A percentile compares a stretch with the other conserved stretches of the same genome.
Conservation (phyloP, 805 yeast species). For the Pichia californica region DNA sequence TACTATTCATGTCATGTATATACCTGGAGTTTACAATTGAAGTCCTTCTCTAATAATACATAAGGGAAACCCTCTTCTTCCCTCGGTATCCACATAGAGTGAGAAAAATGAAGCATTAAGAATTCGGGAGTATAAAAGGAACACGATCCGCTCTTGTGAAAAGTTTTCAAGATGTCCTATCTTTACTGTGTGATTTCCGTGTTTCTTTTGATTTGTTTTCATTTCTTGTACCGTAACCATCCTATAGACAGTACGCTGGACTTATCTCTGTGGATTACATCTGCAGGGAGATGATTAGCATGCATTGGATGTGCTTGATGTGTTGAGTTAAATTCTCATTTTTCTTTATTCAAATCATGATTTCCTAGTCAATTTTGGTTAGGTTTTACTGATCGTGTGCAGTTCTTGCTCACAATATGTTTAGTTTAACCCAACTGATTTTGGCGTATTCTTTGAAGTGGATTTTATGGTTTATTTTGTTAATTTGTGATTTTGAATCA, state of each 20-base stretch:
- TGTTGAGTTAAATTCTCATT: not conserved
- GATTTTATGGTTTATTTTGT: conserved; percentile 2
- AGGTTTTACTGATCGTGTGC: conserved; percentile 6
- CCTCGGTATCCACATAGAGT: not conserved
- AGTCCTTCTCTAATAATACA: not conserved
- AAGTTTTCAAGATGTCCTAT: too few species aligned
- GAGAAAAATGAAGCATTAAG: too few species aligned
- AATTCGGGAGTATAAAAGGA: conserved; percentile 5
- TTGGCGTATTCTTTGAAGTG: conserved; percentile 11
- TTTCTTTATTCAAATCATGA: not conserved
- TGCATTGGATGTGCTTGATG: not conserved
- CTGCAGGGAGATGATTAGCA: conserved; percentile 6
- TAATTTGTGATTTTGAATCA: not conserved
- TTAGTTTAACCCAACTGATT: not conserved
- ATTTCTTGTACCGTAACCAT: conserved; percentile 28
- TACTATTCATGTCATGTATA: not conserved
- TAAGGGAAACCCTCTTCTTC: not conserved
- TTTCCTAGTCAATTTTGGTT: conserved; percentile 1
- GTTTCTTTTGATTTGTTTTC: conserved; percentile 8
- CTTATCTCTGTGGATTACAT: conserved; percentile 8
- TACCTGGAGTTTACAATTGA: not conserved
- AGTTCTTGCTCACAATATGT: conserved; percentile 12
- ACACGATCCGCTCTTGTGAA: not conserved
- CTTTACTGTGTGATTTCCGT: too few species aligned
- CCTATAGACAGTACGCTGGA: conserved; percentile 32